A percentile compares a stretch with the other conserved stretches of the same genome.
Evolutionary conservation across 805 yeast genomes (phyloP).

Genomic region (Starmerella apicola): DNA sequence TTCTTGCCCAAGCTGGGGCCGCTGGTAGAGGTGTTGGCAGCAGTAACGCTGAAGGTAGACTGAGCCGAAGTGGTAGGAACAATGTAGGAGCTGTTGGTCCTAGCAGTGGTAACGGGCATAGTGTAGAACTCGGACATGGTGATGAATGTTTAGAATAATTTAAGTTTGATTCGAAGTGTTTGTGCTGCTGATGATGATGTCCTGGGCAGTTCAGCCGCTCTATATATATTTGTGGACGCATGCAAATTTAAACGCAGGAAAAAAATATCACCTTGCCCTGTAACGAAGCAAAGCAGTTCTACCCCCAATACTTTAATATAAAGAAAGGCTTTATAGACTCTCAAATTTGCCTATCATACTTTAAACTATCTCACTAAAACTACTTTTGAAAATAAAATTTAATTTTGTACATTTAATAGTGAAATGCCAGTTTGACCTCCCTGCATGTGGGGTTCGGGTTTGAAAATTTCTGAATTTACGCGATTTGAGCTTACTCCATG

Average conservation of each 20-base stretch:
- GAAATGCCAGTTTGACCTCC: background rate
- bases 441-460: conserved; percentile 2
- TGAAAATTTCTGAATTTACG: background rate
- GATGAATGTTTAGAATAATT: too few relatives aligned
- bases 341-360: conserved; percentile 6
- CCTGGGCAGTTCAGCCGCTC: too few relatives aligned
- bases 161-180: too few relatives aligned
- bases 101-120: conserved; percentile 15
- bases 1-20: background rate
- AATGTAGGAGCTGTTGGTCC: conserved; percentile 18
- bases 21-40: background rate
- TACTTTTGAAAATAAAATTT: conserved; percentile 1
- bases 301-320: background rate
- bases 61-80: conserved; percentile 13
- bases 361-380: conserved; percentile 6
- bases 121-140: conserved; percentile 20
- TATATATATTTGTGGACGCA: too few relatives aligned
- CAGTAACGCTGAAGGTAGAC: conserved; percentile 10
- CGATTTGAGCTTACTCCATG: conserved; percentile 3
- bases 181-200: too few relatives aligned
- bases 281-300: too few relatives aligned
- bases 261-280: too few relatives aligned
- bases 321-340: background rate
- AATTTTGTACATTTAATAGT: conserved; percentile 4
- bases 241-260: too few relatives aligned